Evolutionary conservation across 805 yeast species (phyloP), one percentile per base, ranked within the genome.

Genomic region (Hanseniaspora vineae): DNA sequence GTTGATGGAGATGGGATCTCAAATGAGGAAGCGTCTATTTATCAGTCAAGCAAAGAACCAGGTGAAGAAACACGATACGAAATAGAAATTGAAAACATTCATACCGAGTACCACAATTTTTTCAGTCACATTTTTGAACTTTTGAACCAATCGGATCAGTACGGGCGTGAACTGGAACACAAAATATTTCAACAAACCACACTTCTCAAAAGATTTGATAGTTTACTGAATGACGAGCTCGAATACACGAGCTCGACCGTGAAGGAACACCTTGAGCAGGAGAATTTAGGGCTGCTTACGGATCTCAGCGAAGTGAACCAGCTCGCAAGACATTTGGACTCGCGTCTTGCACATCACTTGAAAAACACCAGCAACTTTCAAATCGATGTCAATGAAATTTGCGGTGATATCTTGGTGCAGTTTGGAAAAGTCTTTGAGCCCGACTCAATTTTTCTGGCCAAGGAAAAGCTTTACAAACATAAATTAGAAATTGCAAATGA

Each of bases 361-460:
- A 13, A 13, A 19, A 29, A 37, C 23, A 14, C 6, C 9, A 33
- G 6, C 17, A 8, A 17, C 31, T 45, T 31, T 31, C 39, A 10
- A 39, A 15, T 11, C 2, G 11, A 18, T n/a, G 19, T n/a, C 31
- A 29, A 9, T 6, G 18, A 13, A 45, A 14, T 13, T 17, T 31
- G 19, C 23, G 31, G 6, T 13, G 23, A 17, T 31, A 45, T 15
- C 31, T 40, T 40, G 37, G 45, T 23, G 35, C 44, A n/a, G 48
- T 44, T 35, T 39, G 39, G 18, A 44, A 45, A 10, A 42, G 44
- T 18, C 33, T 48, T 39, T 42, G 33, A 31, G 45, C 37, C 19
- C 43, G 46, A 8, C 31, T 48, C 12, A 40, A 39, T 18, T 42
- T 42, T 18, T n/a, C 32, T 17, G 37, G 45, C 20, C 40, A 45